Evolutionary conservation across 2,329 filamentous ascomycete genomes (phyloP).

Genomic region (Parastagonospora nodorum): DNA sequence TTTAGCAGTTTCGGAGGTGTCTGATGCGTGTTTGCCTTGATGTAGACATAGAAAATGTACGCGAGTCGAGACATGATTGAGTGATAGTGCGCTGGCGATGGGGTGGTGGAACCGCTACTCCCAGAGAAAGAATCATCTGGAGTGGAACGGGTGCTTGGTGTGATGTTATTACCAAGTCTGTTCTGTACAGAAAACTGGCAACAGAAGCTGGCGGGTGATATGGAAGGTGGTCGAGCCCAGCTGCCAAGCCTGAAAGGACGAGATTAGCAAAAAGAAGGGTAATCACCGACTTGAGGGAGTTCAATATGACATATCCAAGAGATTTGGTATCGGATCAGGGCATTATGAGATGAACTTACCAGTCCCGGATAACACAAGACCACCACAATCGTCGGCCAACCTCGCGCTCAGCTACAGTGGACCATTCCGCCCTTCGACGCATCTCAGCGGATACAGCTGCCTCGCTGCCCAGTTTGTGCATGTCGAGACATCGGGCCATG

Average conservation of each 20-base stretch:
- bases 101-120: constrained; percentile 1
- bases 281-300: too few relatives aligned
- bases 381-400: constrained; percentile 14
- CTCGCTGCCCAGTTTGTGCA: constrained; percentile 17
- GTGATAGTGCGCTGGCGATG: constrained; percentile 14
- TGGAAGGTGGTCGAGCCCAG: constrained; percentile 14
- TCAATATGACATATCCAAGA: too few relatives aligned
- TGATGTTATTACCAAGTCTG: constrained; percentile 3
- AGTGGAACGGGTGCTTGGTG: not conserved
- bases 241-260: constrained; percentile 11
- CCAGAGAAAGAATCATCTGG: constrained; percentile 5
- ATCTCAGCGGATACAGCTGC: constrained; percentile 5
- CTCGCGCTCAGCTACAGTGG: constrained; percentile 4
- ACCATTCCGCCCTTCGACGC: constrained; percentile 12
- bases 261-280: not conserved
- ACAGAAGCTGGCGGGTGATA: constrained; percentile 14
- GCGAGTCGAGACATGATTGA: constrained; percentile 12
- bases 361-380: constrained; percentile 16
- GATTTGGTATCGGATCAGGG: too few relatives aligned
- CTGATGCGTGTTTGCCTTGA: constrained; percentile 16
- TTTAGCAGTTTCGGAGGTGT: constrained; percentile 12
- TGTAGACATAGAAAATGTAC: constrained; percentile 15
- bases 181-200: constrained; percentile 10
- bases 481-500: constrained; percentile 13
- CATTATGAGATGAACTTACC: not conserved